Evolutionary conservation across 1,284 basidiomycete genomes (phyloP).

Genomic region (Ustilago loliicola): DNA sequence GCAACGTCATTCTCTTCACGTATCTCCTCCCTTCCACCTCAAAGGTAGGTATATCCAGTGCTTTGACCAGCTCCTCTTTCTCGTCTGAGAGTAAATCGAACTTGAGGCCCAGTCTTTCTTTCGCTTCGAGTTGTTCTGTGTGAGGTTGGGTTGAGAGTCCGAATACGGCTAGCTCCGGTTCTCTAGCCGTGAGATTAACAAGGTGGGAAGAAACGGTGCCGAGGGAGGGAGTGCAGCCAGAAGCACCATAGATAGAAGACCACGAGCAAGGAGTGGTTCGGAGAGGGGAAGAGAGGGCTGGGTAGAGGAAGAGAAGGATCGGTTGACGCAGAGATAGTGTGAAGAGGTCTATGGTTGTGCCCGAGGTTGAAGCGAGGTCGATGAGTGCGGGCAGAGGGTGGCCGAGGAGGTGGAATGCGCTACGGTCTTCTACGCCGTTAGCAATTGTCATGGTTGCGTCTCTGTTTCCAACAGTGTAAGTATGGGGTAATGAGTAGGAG

Average conservation of each 20-base stretch:
- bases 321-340: constrained; percentile 57
- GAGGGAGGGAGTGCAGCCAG: constrained; percentile 52
- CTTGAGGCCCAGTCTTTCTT: constrained; percentile 27
- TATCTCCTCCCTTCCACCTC: constrained; percentile 28
- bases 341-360: constrained; percentile 61
- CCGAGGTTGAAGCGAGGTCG: constrained; percentile 53
- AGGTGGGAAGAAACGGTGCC: constrained; percentile 37
- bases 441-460: neutral
- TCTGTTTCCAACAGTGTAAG: neutral
- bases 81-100: constrained; percentile 52
- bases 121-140: constrained; percentile 38
- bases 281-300: constrained; percentile 22
- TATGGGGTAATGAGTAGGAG: neutral
- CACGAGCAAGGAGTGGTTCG: constrained; percentile 26
- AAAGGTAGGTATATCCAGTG: constrained; percentile 55
- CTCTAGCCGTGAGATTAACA: constrained; percentile 22
- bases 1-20: constrained; percentile 54
- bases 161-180: constrained; percentile 54
- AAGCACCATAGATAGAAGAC: constrained; percentile 35
- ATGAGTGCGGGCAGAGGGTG: constrained; percentile 64
- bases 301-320: constrained; percentile 62
- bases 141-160: constrained; percentile 55
- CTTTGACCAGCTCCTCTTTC: constrained; percentile 20
- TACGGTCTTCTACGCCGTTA: constrained; percentile 32
- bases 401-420: constrained; percentile 62